Evolutionary conservation across 331 rosid species (phyloP).

Genomic region (Saraca asoca): DNA sequence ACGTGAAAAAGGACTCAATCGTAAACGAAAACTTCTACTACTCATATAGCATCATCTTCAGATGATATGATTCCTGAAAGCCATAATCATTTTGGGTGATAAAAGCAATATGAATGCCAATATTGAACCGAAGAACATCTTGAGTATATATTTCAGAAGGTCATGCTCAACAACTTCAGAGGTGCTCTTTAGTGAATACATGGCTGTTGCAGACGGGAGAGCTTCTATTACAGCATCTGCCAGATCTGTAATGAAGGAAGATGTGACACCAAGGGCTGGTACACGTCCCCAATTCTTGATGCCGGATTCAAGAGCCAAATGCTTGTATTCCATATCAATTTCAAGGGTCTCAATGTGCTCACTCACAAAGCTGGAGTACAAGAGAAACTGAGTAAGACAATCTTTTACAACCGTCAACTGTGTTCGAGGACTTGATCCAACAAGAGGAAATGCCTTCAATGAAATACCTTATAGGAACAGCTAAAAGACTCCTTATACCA

Average conservation of each 20-base stretch:
- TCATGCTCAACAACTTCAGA: conserved; percentile 55
- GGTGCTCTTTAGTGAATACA: conserved; percentile 47
- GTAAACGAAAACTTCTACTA: conserved; percentile 20
- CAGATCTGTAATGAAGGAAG: conserved; percentile 82
- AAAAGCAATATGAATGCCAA: conserved; percentile 69
- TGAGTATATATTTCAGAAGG: conserved; percentile 52
- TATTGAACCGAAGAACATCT: conserved; percentile 78
- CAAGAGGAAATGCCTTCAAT: conserved; percentile 5
- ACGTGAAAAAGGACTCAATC: neutral
- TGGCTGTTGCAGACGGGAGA: conserved; percentile 76
- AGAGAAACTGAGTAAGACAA: neutral
- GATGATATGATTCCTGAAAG: conserved; percentile 57
- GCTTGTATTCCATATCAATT: conserved; percentile 93
- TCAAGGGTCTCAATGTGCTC: conserved; percentile 99
- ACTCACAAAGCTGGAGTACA: conserved; percentile 78
- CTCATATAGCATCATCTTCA: conserved; percentile 25
- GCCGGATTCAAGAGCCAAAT: conserved; percentile 96
- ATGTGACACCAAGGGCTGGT: conserved; percentile 92
- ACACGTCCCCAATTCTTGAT: conserved; percentile 95
- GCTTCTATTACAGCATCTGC: conserved; percentile 96
- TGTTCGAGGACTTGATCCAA: neutral
- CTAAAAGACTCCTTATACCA: conserved; percentile 86
- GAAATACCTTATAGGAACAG: conserved; percentile 92
- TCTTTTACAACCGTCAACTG: neutral
- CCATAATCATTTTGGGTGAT: conserved; percentile 69